Evolutionary conservation across 2,329 filamentous ascomycete genomes (phyloP).

Genomic region (Aspergillus sp.): DNA sequence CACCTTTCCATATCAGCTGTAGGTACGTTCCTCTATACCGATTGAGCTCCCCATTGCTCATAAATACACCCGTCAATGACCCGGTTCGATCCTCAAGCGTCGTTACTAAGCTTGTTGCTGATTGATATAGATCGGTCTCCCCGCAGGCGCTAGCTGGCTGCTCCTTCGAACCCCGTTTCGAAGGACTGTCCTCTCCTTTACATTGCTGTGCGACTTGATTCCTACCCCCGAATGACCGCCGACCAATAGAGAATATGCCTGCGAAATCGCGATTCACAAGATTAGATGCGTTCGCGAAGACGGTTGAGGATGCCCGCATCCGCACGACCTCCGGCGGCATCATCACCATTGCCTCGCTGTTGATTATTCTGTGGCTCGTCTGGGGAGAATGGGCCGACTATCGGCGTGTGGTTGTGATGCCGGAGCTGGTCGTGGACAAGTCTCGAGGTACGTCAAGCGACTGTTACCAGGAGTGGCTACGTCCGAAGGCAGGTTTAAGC

Average conservation of each 20-base stretch:
- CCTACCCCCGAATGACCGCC: slow-evolving; percentile 25
- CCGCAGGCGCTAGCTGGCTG: slow-evolving; percentile 1
- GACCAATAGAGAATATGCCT: slow-evolving; percentile 59
- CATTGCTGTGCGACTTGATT: slow-evolving; percentile 5
- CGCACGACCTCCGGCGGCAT: slow-evolving; percentile 94
- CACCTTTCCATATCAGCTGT: too few species aligned
- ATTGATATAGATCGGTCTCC: neutral
- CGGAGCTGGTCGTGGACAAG: slow-evolving; percentile 94
- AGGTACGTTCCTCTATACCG: too few species aligned
- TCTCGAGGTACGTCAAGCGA: slow-evolving; percentile 67
- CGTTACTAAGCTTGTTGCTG: too few species aligned
- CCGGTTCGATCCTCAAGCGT: too few species aligned
- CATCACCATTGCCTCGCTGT: slow-evolving; percentile 84
- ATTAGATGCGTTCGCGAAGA: slow-evolving; percentile 99
- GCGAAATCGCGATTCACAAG: slow-evolving; percentile 90
- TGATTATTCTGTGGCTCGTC: slow-evolving; percentile 83
- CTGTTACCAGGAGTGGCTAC: neutral
- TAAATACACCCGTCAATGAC: too few species aligned
- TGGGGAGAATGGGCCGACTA: slow-evolving; percentile 98
- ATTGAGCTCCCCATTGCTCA: too few species aligned
- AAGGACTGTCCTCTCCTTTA: neutral
- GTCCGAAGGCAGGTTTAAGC: neutral
- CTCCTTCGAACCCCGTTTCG: neutral
- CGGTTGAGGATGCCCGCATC: slow-evolving; percentile 94
- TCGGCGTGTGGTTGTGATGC: slow-evolving; percentile 77